Base-by-base conservation (phyloP, 2,329 filamentous ascomycete species). In the Aureobasidium mangrovei region DNA sequence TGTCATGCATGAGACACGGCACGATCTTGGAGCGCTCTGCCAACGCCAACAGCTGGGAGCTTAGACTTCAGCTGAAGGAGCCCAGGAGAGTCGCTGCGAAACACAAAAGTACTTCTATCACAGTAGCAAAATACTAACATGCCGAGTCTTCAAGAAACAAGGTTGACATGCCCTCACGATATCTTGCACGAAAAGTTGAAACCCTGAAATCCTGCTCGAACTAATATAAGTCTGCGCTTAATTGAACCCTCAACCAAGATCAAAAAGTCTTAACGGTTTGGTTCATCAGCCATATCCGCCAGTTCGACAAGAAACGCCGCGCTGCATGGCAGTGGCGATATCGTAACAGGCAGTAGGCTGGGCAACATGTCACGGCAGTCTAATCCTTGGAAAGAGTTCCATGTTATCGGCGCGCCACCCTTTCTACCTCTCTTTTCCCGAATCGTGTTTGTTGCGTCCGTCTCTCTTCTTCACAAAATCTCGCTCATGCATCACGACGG, bases 231-330 rank as follows among this genome's bases (percentile, higher is more conserved):
- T 27, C 36, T 42, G 47, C 47, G 10, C 36, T 33, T 24, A 8
- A 41, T 51, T 42, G 47, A 29, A 35, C 47, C 49, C 40, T 29
- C 39, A 36, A 36, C 26, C 49, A 53, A 53, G 47, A 35, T 38
- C 31, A 26, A 32, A 29, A 51, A 51, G 49, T 53, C 49, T 51
- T 42, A 44, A 53, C 40, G 39, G 40, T 53, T 51, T 43, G 41
- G 47, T 51, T 10, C 36, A 9, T 53, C 49, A 35, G 49, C 49
- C 49, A 53, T 32, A 43, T 18, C 10, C 40, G 49, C 49, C 49
- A 53, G 44, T 36, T 36, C 39, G 40, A 53, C 49, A 36, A 44
- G 40, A 53, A 53, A 53, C 44, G 49, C 49, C 49, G 49, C 49
- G 49, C 31, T 35, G 49, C 49, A 53, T 53, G 49, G 49, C 49